Percentiles rank a stretch among this genome's conserved stretches.
Conservation (phyloP, 2,329 filamentous ascomycete species). For the Cyclaneusma minus region DNA sequence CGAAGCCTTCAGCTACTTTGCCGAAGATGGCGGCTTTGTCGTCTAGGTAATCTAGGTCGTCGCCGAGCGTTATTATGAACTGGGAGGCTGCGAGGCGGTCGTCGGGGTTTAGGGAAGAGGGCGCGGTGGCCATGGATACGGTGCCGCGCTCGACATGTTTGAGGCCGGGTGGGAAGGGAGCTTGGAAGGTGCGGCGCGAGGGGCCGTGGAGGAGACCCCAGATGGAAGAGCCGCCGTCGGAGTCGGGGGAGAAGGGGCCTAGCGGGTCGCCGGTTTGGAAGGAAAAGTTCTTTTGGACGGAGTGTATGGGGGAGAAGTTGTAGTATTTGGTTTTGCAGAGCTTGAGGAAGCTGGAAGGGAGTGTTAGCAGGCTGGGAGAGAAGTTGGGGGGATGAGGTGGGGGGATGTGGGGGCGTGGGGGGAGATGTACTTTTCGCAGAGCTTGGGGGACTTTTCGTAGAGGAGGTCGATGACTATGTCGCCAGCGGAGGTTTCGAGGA, state of each 20-base stretch:
- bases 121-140: constrained; percentile 93
- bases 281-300: constrained; percentile 86
- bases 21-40: constrained; percentile 92
- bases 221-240: constrained; percentile 85
- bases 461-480: constrained; percentile 92
- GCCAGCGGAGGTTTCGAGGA: constrained; percentile 82
- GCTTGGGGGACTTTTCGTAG: constrained; percentile 74
- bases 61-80: constrained; percentile 83
- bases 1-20: constrained; percentile 90
- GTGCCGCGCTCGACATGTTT: constrained; percentile 83
- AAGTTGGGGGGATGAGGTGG: constrained; percentile 4
- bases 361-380: constrained; percentile 35
- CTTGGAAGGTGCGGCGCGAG: constrained; percentile 61
- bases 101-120: constrained; percentile 61
- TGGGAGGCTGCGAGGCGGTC: constrained; percentile 75
- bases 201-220: constrained; percentile 68
- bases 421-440: constrained; percentile 80
- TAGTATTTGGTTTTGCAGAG: constrained; percentile 99
- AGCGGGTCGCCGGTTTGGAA: constrained; percentile 94
- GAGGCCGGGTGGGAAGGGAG: constrained; percentile 73
- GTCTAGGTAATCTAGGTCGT: constrained; percentile 79
- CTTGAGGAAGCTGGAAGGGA: constrained; percentile 68
- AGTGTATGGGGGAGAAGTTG: constrained; percentile 89
- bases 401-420: too few species aligned
- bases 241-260: constrained; percentile 67